A percentile compares a stretch with the other conserved stretches of the same genome.
Conservation (phyloP, 352 stramenopile genomes). For the Phytophthora pini region DNA sequence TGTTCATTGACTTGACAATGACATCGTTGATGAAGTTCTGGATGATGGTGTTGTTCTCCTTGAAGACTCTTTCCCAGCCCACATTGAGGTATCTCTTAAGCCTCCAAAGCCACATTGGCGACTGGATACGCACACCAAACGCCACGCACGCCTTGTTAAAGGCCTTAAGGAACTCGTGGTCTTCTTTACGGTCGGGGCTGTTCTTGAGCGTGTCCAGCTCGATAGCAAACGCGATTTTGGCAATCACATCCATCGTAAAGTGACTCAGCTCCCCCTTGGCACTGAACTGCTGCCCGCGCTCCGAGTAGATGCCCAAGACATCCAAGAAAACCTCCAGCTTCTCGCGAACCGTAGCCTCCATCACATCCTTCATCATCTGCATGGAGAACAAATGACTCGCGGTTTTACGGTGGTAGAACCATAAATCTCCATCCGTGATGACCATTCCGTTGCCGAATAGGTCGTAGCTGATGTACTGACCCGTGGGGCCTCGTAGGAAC, state of each 20-base stretch:
- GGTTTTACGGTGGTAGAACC: conserved; percentile 74
- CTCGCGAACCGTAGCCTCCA: conserved; percentile 45
- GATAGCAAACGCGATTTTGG: conserved; percentile 60
- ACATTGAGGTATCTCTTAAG: conserved; percentile 43
- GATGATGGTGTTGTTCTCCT: conserved; percentile 45
- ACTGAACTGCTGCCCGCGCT: conserved; percentile 33
- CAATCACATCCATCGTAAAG: conserved; percentile 72
- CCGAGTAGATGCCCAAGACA: conserved; percentile 26
- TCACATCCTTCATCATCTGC: conserved; percentile 53
- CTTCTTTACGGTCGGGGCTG: conserved; percentile 33
- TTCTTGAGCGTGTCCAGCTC: conserved; percentile 49
- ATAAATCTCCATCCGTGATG: conserved; percentile 43
- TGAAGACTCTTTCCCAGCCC: conserved; percentile 46
- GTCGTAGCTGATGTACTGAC: conserved; percentile 44
- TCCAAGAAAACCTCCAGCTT: conserved; percentile 36
- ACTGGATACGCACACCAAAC: conserved; percentile 40
- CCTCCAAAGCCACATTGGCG: conserved; percentile 45
- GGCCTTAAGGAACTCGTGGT: conserved; percentile 54
- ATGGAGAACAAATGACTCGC: conserved; percentile 88
- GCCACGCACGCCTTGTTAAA: conserved; percentile 48
- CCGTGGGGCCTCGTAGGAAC: conserved; percentile 61
- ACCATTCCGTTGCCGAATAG: conserved; percentile 70
- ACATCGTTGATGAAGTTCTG: conserved; percentile 52
- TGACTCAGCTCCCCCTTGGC: conserved; percentile 53
- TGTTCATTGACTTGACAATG: conserved; percentile 51